Evolutionary conservation across 148 eudicot genomes (phyloP).

Genomic region (Diospyros kaki): DNA sequence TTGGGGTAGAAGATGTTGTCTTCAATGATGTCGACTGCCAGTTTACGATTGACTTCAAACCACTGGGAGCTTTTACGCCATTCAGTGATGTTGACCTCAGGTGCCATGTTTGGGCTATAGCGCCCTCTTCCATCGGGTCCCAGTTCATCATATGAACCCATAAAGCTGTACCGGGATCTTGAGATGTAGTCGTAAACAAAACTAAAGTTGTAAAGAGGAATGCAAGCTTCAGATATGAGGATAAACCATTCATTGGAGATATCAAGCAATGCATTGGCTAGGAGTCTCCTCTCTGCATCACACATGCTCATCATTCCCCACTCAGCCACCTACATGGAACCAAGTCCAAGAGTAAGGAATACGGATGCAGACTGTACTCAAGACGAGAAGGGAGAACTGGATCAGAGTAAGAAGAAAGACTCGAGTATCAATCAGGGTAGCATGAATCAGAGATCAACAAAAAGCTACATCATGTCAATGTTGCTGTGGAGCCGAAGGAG

Average conservation of each 20-base stretch:
- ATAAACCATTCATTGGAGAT: conserved; percentile 48
- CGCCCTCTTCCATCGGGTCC: conserved; percentile 48
- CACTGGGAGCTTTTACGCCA: conserved; percentile 58
- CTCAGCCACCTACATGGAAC: conserved; percentile 28
- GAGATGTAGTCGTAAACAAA: conserved; percentile 32
- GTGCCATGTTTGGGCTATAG: conserved; percentile 31
- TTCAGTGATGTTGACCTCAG: conserved; percentile 31
- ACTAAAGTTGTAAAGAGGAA: conserved; percentile 41
- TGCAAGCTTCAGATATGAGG: conserved; percentile 47
- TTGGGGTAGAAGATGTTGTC: conserved; percentile 29
- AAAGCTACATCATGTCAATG: no score
- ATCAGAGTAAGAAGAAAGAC: no score
- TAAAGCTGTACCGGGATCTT: conserved; percentile 33
- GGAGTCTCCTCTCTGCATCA: conserved; percentile 50
- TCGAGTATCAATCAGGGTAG: no score
- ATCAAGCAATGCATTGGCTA: conserved; percentile 49
- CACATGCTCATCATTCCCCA: conserved; percentile 53
- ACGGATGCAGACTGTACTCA: no score
- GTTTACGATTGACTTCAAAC: conserved; percentile 38
- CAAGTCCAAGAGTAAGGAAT: background rate
- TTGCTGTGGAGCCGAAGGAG: no score
- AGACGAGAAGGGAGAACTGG: no score
- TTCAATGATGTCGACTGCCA: conserved; percentile 29
- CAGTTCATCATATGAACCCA: conserved; percentile 32
- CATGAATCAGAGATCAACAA: no score